These are phyloP conservation scores for Geotrichum siamense DNA, from an alignment of 1,139 yeast genomes.

Conservation along the genomic window DNA sequence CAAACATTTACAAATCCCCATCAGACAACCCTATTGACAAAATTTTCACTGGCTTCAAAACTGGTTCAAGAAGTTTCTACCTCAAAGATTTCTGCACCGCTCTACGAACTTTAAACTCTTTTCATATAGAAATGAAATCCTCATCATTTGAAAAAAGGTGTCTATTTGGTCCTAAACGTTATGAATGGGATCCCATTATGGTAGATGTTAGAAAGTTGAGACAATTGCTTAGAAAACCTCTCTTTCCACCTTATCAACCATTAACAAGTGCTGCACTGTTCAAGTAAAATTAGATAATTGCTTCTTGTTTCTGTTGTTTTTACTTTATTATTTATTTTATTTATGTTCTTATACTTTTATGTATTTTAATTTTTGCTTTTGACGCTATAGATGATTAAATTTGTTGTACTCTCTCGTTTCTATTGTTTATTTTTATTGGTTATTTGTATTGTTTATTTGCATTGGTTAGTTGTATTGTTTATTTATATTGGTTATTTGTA, in stretches of 20 bases:
- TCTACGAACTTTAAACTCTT: slow-evolving; percentile 5
- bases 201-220: slow-evolving; percentile 8
- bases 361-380: not conserved
- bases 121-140: slow-evolving; percentile 2
- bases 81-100: slow-evolving; percentile 10
- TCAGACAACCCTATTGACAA: slow-evolving; percentile 9
- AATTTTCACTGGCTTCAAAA: slow-evolving; percentile 10
- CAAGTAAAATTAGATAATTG: not conserved
- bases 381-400: no score
- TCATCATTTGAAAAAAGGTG: slow-evolving; percentile 1
- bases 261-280: slow-evolving; percentile 8
- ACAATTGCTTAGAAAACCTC: slow-evolving; percentile 2
- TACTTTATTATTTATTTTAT: not conserved
- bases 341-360: not conserved
- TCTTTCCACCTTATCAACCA: slow-evolving; percentile 6
- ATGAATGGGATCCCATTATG: slow-evolving; percentile 12
- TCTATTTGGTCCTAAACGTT: slow-evolving; percentile 8
- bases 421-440: no score
- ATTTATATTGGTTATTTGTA: no score
- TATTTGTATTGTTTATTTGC: no score
- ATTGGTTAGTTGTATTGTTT: no score
- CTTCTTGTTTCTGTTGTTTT: not conserved
- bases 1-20: slow-evolving; percentile 9
- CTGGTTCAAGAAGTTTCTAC: slow-evolving; percentile 8
- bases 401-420: no score